Evolutionary conservation across 1,284 basidiomycete genomes (phyloP), one percentile per base, ranked within the genome.

Genomic region (Rhodotorula sp.): DNA sequence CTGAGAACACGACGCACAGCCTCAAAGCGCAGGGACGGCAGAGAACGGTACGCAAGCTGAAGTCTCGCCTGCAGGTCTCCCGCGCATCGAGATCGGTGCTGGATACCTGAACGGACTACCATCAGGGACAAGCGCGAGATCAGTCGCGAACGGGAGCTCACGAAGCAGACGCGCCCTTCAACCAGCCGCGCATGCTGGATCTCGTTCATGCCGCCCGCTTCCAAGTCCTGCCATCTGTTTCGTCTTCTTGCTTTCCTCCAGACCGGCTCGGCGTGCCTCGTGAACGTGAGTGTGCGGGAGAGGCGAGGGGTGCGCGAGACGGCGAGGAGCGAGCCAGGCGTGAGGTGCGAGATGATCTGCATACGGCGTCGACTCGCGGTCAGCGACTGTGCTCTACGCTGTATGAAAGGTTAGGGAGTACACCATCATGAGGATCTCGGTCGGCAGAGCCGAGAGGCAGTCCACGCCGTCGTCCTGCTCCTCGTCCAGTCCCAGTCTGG

Each of bases 291-390:
- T 13, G 59, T 40, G 31, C 47, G 37, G 4, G n/a, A 16, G n/a
- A 37, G 31, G 20, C 50, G 48, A 10, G 40, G 16, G n/a, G 46
- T 56, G 13, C 51, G 57, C 2, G 57, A 47, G 44, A 59, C 22
- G 24, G 46, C 34, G 18, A 65, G 51, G 46, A 65, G 64, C n/a
- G 50, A 16, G 31, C 37, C 34, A 22, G 40, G 40, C 11, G 28
- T 24, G 40, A 53, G 20, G 24, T 46, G 51, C 22, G 50, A 40
- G 56, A 34, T 46, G 37, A 64, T 59, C 63, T 64, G 48, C 26
- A 22, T 0, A 22, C 11, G 34, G n/a, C 37, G 15, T 15, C 20
- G 3, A 5, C 8, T 18, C 2, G 28, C 8, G 40, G 40, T 40
- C n/a, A 20, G 11, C 4, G 5, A 5, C 15, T 0, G 34, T 22